Percentiles rank a stretch among this genome's conserved stretches.
These are phyloP conservation scores for Zymoseptoria pseudotritici DNA, from an alignment of 2,329 filamentous ascomycete genomes.

Conservation along the genomic window DNA sequence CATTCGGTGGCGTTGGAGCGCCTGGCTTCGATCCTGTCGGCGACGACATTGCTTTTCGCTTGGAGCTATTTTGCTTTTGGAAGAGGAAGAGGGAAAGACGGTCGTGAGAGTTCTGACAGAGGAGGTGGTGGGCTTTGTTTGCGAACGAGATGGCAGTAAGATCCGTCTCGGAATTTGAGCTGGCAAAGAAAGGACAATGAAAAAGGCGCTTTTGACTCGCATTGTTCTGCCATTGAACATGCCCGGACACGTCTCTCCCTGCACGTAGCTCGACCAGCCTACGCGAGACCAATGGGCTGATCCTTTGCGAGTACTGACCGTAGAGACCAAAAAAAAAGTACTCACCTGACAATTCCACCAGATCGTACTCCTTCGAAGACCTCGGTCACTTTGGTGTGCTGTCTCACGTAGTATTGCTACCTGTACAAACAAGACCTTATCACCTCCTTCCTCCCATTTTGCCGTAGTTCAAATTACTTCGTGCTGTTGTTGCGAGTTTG, in stretches of 20 bases:
- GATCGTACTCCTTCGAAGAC: background rate
- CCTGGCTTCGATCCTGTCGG: background rate
- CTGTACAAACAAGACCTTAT: background rate
- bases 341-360: background rate
- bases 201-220: background rate
- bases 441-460: constrained; percentile 4
- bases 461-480: constrained; percentile 57
- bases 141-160: background rate
- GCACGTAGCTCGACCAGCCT: background rate
- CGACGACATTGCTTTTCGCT: background rate
- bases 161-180: background rate
- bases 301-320: background rate
- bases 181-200: background rate
- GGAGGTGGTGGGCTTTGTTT: background rate
- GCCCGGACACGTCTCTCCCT: background rate
- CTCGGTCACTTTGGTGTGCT: background rate
- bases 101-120: background rate
- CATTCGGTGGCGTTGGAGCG: background rate
- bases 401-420: background rate
- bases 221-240: background rate
- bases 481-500: constrained; percentile 68
- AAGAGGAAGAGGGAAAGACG: background rate
- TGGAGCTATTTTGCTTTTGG: background rate
- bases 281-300: background rate
- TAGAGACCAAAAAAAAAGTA: background rate